Evolutionary conservation across 2,329 filamentous ascomycete genomes (phyloP).

Genomic region (Sarocladium brachiariae): DNA sequence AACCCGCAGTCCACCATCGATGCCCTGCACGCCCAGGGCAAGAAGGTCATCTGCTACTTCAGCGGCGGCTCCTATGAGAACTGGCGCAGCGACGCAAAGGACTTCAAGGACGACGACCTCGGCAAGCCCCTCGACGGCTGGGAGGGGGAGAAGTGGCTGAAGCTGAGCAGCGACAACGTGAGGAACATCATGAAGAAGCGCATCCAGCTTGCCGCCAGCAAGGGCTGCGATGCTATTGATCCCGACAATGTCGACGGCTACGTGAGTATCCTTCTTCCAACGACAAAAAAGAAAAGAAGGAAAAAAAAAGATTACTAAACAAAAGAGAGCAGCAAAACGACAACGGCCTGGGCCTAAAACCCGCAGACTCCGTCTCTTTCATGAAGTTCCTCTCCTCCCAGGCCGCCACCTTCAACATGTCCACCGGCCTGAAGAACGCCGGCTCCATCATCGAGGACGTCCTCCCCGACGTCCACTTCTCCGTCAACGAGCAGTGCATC

Average conservation of each 20-base stretch:
- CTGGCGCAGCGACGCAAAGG: constrained; percentile 48
- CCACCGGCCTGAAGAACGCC: constrained; percentile 64
- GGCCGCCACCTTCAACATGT: constrained; percentile 47
- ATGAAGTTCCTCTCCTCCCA: constrained; percentile 52
- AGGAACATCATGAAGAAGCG: constrained; percentile 56
- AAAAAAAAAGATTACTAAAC: too few relatives aligned
- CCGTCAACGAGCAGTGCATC: constrained; percentile 64
- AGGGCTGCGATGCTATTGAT: constrained; percentile 63
- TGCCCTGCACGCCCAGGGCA: constrained; percentile 48
- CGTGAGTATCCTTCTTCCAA: constrained; percentile 27
- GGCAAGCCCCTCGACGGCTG: constrained; percentile 56
- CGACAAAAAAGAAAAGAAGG: neutral
- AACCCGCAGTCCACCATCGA: constrained; percentile 30
- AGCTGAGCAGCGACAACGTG: constrained; percentile 51
- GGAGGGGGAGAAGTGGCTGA: constrained; percentile 61
- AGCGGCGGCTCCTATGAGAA: constrained; percentile 63
- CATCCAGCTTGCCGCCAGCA: constrained; percentile 50
- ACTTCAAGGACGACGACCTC: constrained; percentile 49
- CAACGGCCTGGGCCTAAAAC: constrained; percentile 54
- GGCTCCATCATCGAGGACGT: constrained; percentile 47
- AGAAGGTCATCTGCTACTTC: constrained; percentile 69
- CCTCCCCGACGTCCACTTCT: constrained; percentile 50
- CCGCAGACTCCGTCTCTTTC: constrained; percentile 49
- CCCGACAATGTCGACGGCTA: constrained; percentile 66
- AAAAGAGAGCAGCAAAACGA: constrained; percentile 53